Evolutionary conservation across 2,329 filamentous ascomycete species (phyloP), one percentile per base, ranked within the genome.

Genomic region (Arthroderma sp.): DNA sequence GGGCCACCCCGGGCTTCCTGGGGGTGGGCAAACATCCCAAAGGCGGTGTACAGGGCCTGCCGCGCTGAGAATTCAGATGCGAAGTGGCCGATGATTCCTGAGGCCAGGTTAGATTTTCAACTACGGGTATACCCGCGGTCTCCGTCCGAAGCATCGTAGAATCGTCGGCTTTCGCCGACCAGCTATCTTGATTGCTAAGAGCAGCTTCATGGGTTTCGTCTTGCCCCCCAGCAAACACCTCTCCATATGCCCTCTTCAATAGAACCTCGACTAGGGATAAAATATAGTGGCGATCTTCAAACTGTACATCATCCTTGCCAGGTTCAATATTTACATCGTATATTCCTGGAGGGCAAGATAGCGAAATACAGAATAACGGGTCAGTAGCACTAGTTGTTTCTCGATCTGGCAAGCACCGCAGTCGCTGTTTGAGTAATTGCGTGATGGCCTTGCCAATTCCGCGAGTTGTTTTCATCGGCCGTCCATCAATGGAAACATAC

Each of bases 261-360:
- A 79, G 54, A 29, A 58, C 58, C 15, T 68, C 62, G 2, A 70
- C 60, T 4, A 67, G 51, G 3, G 54, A 55, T 4, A 78, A 32
- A 3, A 81, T 53, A 0, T 55, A 15, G 3, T 57, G 54, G 2
- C 62, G 56, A 38, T 78, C 63, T 30, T 71, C 69, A 52, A 81
- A 79, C 2, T 80, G 53, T 1, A 80, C 66, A 56, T 80, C 73
- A 53, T 80, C 75, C 54, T 82, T 82, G 1, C 72, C 69, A 3
- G 78, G 77, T 52, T 82, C 78, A 32, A 81, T 62, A 48, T 80
- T 81, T 4, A 70, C 66, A 58, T 81, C 78, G 54, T 81, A 81
- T 37, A 65, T 71, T 5, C 67, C 70, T 6, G 55, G 53, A 1
- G 71, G 70, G 55, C 76, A 81, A 1, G 54, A 52, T 6, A 81